These are phyloP conservation scores for Thymus mandschuricus DNA, from an alignment of 257 asterid genomes.

Conservation along the genomic window DNA sequence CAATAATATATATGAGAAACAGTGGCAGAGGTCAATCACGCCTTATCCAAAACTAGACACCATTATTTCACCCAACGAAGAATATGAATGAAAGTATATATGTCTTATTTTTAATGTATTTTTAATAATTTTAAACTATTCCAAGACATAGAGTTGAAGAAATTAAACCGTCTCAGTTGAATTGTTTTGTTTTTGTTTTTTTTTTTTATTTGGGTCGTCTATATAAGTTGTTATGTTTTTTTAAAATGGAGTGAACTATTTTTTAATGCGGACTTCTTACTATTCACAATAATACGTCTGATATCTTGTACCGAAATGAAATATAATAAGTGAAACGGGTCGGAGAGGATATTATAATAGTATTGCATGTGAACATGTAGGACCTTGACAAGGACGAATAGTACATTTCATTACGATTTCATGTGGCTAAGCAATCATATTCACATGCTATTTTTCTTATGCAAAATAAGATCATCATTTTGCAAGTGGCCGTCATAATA, in stretches of 20 bases:
- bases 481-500: too few species aligned
- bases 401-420: slow-evolving; percentile 35
- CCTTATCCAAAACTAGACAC: slow-evolving; percentile 17
- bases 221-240: too few species aligned
- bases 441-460: slow-evolving; percentile 10
- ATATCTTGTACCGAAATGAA: too few species aligned
- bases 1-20: background rate
- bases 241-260: too few species aligned
- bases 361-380: slow-evolving; percentile 35
- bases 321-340: too few species aligned
- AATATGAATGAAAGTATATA: background rate
- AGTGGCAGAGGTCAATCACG: background rate
- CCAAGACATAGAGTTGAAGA: slow-evolving; percentile 14
- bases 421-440: slow-evolving; percentile 50
- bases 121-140: background rate
- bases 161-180: too few species aligned
- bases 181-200: too few species aligned
- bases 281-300: too few species aligned
- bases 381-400: slow-evolving; percentile 32
- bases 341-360: background rate
- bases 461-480: background rate
- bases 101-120: background rate
- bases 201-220: too few species aligned
- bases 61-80: slow-evolving; percentile 18
- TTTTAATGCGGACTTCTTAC: too few species aligned